Conservation (phyloP, 1,284 basidiomycete genomes). For the Sporisorium iseilematis-ciliati region DNA sequence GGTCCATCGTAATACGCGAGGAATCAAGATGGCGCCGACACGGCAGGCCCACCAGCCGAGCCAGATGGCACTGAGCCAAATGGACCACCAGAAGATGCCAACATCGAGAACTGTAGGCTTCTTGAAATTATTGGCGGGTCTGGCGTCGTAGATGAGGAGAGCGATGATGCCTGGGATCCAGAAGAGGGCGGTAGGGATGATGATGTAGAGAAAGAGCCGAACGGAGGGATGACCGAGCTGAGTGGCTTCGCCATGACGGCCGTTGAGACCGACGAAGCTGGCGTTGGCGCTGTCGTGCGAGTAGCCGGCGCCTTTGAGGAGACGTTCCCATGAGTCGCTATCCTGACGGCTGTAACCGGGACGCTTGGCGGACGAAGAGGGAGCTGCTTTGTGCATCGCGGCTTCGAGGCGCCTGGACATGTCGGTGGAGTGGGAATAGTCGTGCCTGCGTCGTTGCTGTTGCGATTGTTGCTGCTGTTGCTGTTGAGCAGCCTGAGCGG, state of each 20-base stretch:
- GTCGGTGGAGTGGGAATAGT: constrained; percentile 32
- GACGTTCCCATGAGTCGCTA: constrained; percentile 53
- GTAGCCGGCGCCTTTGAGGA: constrained; percentile 53
- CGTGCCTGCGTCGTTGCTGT: constrained; percentile 11
- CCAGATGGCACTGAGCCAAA: constrained; percentile 85
- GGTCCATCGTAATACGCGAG: constrained; percentile 32
- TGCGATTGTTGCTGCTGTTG: constrained; percentile 2
- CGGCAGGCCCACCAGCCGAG: constrained; percentile 86
- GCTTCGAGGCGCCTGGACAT: constrained; percentile 21
- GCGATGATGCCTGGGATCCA: constrained; percentile 77
- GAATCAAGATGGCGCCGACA: constrained; percentile 74
- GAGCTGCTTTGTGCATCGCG: constrained; percentile 14
- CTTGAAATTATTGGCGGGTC: constrained; percentile 73
- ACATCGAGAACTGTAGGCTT: constrained; percentile 73
- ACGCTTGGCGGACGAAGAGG: constrained; percentile 17
- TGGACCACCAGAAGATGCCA: constrained; percentile 83
- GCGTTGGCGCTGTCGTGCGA: constrained; percentile 35
- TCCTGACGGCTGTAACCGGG: constrained; percentile 39
- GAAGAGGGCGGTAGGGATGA: constrained; percentile 52
- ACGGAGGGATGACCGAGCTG: constrained; percentile 31
- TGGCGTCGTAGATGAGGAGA: constrained; percentile 73
- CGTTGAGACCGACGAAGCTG: constrained; percentile 52
- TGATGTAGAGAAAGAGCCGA: constrained; percentile 41
- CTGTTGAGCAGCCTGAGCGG: constrained; percentile 5
- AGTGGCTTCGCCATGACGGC: constrained; percentile 10